These are phyloP conservation scores for baker's yeast (Saccharomyces cerevisiae) DNA, from an alignment of 805 yeast genomes.

Conservation along the genomic window DNA sequence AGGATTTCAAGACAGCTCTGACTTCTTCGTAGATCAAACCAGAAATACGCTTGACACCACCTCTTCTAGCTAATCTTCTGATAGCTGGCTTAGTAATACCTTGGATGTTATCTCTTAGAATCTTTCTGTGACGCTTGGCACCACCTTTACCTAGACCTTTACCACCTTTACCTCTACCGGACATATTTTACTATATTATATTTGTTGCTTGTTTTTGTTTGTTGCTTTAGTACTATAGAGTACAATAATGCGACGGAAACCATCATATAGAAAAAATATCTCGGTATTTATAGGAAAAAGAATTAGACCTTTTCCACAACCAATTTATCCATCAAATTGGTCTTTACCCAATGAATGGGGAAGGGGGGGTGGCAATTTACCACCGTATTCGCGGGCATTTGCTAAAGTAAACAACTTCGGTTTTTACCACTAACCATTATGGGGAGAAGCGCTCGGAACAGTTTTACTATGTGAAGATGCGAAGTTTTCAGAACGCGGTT, in stretches of 20 bases:
- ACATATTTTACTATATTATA: conserved; percentile 41
- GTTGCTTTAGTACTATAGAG: neutral
- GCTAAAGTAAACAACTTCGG: neutral
- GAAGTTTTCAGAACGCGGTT: conserved; percentile 16
- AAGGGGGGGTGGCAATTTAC: neutral
- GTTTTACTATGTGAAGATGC: conserved; percentile 9
- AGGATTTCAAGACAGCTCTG: conserved; percentile 90
- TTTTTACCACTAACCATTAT: conserved; percentile 9
- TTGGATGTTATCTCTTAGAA: conserved; percentile 97
- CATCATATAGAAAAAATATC: neutral
- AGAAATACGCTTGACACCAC: conserved; percentile 99
- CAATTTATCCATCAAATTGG: neutral
- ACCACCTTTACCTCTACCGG: conserved; percentile 99
- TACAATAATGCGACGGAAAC: neutral
- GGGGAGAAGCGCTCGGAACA: conserved; percentile 15
- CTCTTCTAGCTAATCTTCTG: conserved; percentile 99
- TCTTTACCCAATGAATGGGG: neutral
- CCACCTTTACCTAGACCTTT: conserved; percentile 99
- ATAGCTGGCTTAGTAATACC: conserved; percentile 99
- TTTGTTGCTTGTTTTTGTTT: conserved; percentile 6
- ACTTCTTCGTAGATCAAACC: conserved; percentile 98
- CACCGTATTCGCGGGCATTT: neutral
- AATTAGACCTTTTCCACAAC: neutral
- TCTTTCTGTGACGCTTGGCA: conserved; percentile 99
- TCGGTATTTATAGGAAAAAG: neutral